Evolutionary conservation across 2,329 filamentous ascomycete genomes (phyloP), one percentile per base, ranked within the genome.

Genomic region (Neonectria punicea): DNA sequence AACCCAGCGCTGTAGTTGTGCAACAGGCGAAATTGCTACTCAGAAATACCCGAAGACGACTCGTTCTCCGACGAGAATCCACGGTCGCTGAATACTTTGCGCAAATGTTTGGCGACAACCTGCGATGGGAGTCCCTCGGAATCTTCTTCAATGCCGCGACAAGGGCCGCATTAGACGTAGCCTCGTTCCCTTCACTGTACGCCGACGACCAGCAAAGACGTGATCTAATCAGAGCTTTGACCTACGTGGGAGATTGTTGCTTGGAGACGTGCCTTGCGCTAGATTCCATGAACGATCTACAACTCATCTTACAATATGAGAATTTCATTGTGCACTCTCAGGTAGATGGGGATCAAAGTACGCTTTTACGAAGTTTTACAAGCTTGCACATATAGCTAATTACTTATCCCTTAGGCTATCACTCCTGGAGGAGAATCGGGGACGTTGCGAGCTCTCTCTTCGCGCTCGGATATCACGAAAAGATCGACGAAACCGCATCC

Each of bases 391-490:
- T 1, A 7, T 22, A 2, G 11, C 20, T 57, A 16, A 36, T 36
- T 3, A 14, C 25, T n/a, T 1, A 1, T 13, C 13, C 3, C 77
- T 8, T 5, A 65, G 66, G 66, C 13, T 82, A 68, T 71, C 75
- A 79, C 49, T 81, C 82, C 4, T 85, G 82, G 82, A 77, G 83
- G 49, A 80, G 77, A 50, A 75, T 85, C 4, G 82, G 83, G 28
- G 82, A 85, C 60, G 74, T 84, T 7, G 77, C 80, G 5, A 80
- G 79, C 41, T 82, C 82, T 1, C 71, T 85, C 1, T 83, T 81
- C 64, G 82, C 83, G 5, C 76, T 83, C 5, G 83, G 83, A 10
- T 79, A 84, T 18, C 83, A 85, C 63, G 78, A 84, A 56, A 77
- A 80, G 20, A 75, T 74, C 14, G 60, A 60, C 18, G 61, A 53